Evolutionary conservation across 352 stramenopile genomes (phyloP).

Genomic region (Blastocystis sp.): DNA sequence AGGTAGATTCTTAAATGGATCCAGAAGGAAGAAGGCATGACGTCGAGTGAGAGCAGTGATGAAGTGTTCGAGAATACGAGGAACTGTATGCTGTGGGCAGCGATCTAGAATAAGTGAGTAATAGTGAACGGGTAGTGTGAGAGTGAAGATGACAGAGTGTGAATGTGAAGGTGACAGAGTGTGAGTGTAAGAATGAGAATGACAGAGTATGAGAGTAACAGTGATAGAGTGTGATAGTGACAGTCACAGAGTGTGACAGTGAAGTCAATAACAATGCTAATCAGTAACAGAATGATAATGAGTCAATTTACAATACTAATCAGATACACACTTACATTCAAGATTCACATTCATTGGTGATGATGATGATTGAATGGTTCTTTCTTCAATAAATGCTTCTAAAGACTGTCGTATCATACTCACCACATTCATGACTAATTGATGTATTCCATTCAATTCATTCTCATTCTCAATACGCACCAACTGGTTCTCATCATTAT

Average conservation of each 20-base stretch:
- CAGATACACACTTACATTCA: constrained; percentile 11
- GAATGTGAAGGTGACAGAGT: no score
- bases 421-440: background rate
- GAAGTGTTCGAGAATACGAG: background rate
- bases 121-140: no score
- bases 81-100: background rate
- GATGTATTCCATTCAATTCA: background rate
- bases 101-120: background rate
- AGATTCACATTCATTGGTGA: background rate
- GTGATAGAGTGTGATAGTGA: no score
- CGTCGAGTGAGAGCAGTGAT: background rate
- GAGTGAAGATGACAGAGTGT: no score
- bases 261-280: no score
- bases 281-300: no score
- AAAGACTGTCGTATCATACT: constrained; percentile 5
- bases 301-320: no score
- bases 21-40: background rate
- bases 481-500: background rate
- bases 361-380: no score
- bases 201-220: no score
- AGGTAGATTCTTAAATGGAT: background rate
- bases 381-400: constrained; percentile 8
- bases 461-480: background rate
- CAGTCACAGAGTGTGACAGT: no score
- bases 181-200: no score